A percentile compares a stretch with the other conserved stretches of the same genome.
These are phyloP conservation scores for Neurospora sp. DNA, from an alignment of 495 filamentous ascomycete species.

Conservation along the genomic window DNA sequence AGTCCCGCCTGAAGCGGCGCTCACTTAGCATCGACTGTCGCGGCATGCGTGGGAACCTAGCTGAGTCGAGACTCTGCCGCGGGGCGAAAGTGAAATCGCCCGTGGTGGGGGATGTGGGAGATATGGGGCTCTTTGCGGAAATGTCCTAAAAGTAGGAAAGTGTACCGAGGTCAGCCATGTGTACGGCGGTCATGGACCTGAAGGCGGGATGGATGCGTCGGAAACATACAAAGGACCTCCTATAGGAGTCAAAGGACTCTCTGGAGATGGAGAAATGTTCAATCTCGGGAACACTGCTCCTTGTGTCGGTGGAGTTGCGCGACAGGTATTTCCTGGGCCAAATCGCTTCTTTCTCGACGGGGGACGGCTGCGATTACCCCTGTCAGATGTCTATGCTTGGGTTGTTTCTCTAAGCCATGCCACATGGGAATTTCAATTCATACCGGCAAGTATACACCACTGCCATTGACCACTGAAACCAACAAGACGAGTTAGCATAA, in stretches of 20 bases:
- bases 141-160: conserved; percentile 57
- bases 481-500: neutral
- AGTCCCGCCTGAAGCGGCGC: conserved; percentile 41
- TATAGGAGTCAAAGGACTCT: conserved; percentile 96
- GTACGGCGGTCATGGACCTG: neutral
- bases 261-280: conserved; percentile 95
- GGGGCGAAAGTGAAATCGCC: conserved; percentile 36
- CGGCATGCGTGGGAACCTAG: conserved; percentile 45
- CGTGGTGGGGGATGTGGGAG: conserved; percentile 27
- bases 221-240: conserved; percentile 79
- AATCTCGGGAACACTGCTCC: conserved; percentile 62
- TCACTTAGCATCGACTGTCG: conserved; percentile 38
- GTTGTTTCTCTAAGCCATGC: neutral
- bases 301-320: conserved; percentile 56
- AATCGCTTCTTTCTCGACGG: conserved; percentile 72
- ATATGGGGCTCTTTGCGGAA: conserved; percentile 72
- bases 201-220: neutral
- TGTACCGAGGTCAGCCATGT: conserved; percentile 5
- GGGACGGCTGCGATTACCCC: conserved; percentile 58
- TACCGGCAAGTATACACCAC: conserved; percentile 93
- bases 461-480: conserved; percentile 80
- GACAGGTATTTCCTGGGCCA: conserved; percentile 70
- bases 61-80: conserved; percentile 72
- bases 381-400: conserved; percentile 10
- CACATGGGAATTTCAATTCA: conserved; percentile 9